phyloP scores from a whole-genome alignment of 371 early-diverging fungal genomes.

The Amoeboaphelidium protococcarum region DNA sequence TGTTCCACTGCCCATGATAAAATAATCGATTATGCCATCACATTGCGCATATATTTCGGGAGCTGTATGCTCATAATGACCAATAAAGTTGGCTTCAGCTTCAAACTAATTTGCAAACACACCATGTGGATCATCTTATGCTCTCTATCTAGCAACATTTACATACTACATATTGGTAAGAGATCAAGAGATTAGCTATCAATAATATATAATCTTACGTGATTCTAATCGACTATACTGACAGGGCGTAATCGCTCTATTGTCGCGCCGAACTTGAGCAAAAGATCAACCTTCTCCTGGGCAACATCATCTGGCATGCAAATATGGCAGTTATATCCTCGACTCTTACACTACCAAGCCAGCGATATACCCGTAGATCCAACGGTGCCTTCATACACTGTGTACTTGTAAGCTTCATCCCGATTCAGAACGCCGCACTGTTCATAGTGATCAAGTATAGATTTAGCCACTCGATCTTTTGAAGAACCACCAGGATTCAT shows the following conservation, averaged over 20 bases:
- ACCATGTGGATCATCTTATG: conserved; percentile 14
- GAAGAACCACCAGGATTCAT: conserved; percentile 76
- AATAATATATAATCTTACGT: conserved; percentile 34
- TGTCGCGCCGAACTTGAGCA: conserved; percentile 56
- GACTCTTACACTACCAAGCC: conserved; percentile 36
- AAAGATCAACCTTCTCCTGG: conserved; percentile 52
- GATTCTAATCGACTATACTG: conserved; percentile 64
- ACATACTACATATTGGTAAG: neutral
- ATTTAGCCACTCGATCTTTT: conserved; percentile 76
- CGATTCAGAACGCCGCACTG: conserved; percentile 18
- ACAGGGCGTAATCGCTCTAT: conserved; percentile 77
- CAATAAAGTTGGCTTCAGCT: conserved; percentile 25
- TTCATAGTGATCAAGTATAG: conserved; percentile 57
- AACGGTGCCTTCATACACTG: conserved; percentile 80
- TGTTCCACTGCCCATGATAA: conserved; percentile 52
- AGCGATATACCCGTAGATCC: conserved; percentile 21
- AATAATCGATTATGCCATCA: conserved; percentile 9
- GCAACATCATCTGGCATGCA: conserved; percentile 89
- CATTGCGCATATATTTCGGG: conserved; percentile 64
- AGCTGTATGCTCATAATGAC: conserved; percentile 54
- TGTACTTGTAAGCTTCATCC: conserved; percentile 32
- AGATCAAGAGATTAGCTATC: conserved; percentile 5
- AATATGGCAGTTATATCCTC: conserved; percentile 68
- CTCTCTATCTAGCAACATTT: neutral
- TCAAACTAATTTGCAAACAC: conserved; percentile 85